Evolutionary conservation across 2,329 filamentous ascomycete species (phyloP), one percentile per base, ranked within the genome.

Genomic region (Alternaria incomplexa): DNA sequence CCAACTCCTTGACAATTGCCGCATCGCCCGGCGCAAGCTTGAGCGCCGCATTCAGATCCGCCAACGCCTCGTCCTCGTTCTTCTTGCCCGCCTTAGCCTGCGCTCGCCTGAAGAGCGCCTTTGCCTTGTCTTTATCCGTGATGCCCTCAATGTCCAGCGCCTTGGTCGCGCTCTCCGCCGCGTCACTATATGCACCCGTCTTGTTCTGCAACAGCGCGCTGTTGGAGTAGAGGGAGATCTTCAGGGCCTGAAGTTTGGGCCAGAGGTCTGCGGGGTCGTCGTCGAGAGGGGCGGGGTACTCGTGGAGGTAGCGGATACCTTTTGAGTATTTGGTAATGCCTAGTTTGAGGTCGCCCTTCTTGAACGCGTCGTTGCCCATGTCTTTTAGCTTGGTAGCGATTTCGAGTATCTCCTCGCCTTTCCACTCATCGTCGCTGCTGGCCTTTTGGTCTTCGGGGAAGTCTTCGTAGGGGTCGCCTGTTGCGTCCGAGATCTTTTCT

Each of bases 291-390:
- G 92, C 89, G 1, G 91, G 91, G 75, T 94, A 92, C 80, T 96
- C 92, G 80, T 95, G 92, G 64, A 97, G 84, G 80, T 97, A 97
- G 73, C 93, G 89, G 64, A 97, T 82, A 17, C 89, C 94, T 84
- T 99, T 99, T 80, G 96, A 89, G 83, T 99, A 99, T 84, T 99
- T 99, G 64, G 91, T 89, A 25, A 98, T 85, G 2, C 90, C 95
- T 30, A 92, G 82, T 40, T 84, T 80, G 43, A 91, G 76, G 73
- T 97, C 88, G 44, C 89, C 89, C 25, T 82, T 84, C 85, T 97
- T 97, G 87, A 97, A 97, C 1, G 94, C 93, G 72, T 89, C 89
- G 85, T 97, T 98, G 73, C 96, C 96, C 77, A 91, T 96, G 36
- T 91, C 92, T 84, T 99, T 99, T 81, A 97, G 89, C 69, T 92